Evolutionary conservation across 345 rosid genomes (phyloP).

Genomic region (Pugionium dolabratum): DNA sequence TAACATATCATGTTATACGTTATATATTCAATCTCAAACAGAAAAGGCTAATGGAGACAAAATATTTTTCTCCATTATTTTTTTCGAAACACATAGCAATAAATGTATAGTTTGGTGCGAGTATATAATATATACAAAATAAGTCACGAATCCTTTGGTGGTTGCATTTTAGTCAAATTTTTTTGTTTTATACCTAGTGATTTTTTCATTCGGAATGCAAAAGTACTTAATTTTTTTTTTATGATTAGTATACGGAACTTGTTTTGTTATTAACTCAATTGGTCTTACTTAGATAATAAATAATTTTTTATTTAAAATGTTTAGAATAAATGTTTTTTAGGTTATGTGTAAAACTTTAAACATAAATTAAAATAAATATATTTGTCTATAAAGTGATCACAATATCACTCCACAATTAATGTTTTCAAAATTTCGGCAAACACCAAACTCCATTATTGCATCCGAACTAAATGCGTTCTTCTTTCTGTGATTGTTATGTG

Average conservation of each 20-base stretch:
- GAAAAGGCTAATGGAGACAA: conserved; percentile 29
- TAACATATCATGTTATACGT: background rate
- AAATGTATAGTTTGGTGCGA: conserved; percentile 10
- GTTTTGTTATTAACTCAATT: no score
- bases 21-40: background rate
- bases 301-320: no score
- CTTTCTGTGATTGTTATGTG: background rate
- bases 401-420: conserved; percentile 38
- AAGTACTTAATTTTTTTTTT: background rate
- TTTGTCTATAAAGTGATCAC: conserved; percentile 10
- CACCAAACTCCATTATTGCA: conserved; percentile 44
- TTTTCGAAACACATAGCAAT: conserved; percentile 17
- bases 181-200: no score
- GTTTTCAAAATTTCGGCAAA: conserved; percentile 49
- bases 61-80: conserved; percentile 23
- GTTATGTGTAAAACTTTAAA: no score
- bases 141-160: conserved; percentile 24
- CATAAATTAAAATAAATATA: no score
- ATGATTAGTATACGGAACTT: background rate
- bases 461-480: conserved; percentile 27
- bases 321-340: no score
- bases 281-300: no score
- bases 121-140: conserved; percentile 4
- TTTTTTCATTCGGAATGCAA: no score
- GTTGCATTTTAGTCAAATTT: background rate